A percentile compares a stretch with the other conserved stretches of the same genome.
Conservation (phyloP, 345 rosid genomes). For the Aegle marmelos region DNA sequence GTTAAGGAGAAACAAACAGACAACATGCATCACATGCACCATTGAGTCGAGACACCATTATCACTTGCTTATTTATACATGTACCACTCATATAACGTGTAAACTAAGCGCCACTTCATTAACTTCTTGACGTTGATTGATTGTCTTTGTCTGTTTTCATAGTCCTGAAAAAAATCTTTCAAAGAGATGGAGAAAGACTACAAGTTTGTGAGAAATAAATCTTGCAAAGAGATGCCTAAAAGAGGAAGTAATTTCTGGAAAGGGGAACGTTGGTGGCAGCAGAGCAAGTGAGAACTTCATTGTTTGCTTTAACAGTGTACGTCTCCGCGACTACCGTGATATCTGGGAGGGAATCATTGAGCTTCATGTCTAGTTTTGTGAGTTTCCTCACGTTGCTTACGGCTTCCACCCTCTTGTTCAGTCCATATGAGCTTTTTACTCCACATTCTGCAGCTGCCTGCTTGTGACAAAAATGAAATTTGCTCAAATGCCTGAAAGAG, state of each 20-base stretch:
- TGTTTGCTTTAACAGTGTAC: conserved; percentile 65
- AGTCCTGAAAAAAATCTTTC: neutral
- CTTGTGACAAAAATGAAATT: conserved; percentile 1
- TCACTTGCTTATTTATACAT: too few relatives aligned
- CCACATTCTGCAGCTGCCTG: conserved; percentile 66
- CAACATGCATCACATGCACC: neutral
- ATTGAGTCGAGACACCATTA: too few relatives aligned
- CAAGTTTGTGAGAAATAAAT: neutral
- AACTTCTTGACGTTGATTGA: too few relatives aligned
- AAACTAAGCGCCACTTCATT: too few relatives aligned
- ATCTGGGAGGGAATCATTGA: conserved; percentile 72
- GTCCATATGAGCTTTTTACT: conserved; percentile 56
- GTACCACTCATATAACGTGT: too few relatives aligned
- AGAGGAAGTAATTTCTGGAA: conserved; percentile 84
- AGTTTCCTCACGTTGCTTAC: conserved; percentile 67
- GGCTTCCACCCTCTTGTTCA: conserved; percentile 72
- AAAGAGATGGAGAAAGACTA: neutral
- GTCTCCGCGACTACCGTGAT: conserved; percentile 90
- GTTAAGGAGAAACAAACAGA: neutral
- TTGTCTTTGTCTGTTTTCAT: too few relatives aligned
- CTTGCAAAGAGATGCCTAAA: conserved; percentile 39
- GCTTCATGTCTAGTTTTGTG: conserved; percentile 89
- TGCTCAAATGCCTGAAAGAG: neutral
- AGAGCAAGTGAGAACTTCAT: conserved; percentile 56
- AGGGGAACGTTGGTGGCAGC: conserved; percentile 80